phyloP scores from a whole-genome alignment of 805 yeast genomes.

The Candida ascalaphidarum region DNA sequence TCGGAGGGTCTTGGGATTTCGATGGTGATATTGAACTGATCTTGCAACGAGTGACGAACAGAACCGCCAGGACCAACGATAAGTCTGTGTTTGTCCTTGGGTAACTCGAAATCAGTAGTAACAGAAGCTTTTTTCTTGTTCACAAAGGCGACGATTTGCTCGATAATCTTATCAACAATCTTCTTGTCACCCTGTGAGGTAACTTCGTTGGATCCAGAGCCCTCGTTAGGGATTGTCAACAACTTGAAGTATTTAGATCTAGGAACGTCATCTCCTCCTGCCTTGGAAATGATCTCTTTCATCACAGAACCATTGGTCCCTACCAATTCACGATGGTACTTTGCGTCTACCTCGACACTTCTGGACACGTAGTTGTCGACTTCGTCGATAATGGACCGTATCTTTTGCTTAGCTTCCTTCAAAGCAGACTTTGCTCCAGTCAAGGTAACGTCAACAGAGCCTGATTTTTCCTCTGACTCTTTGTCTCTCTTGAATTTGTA shows the following conservation, averaged over 20 bases:
- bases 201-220: conserved; percentile 49
- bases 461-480: conserved; percentile 37
- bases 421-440: conserved; percentile 74
- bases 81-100: conserved; percentile 66
- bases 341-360: conserved; percentile 59
- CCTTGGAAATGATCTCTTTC: conserved; percentile 64
- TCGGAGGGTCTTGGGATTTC: conserved; percentile 57
- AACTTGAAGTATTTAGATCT: conserved; percentile 42
- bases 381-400: conserved; percentile 56
- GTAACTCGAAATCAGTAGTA: conserved; percentile 45
- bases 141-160: conserved; percentile 55
- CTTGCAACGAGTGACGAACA: conserved; percentile 62
- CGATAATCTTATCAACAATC: conserved; percentile 61
- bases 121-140: conserved; percentile 53
- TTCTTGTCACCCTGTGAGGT: conserved; percentile 66
- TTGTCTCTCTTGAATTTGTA: conserved; percentile 35
- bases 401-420: conserved; percentile 57
- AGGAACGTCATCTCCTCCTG: conserved; percentile 53
- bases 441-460: conserved; percentile 55
- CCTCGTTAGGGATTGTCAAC: conserved; percentile 63
- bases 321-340: conserved; percentile 65
- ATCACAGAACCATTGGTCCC: conserved; percentile 74
- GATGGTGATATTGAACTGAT: conserved; percentile 55
- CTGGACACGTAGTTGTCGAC: conserved; percentile 53
- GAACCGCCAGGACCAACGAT: conserved; percentile 79